Evolutionary conservation across 2,329 filamentous ascomycete species (phyloP).

Genomic region (Colletotrichum cordylinicola): DNA sequence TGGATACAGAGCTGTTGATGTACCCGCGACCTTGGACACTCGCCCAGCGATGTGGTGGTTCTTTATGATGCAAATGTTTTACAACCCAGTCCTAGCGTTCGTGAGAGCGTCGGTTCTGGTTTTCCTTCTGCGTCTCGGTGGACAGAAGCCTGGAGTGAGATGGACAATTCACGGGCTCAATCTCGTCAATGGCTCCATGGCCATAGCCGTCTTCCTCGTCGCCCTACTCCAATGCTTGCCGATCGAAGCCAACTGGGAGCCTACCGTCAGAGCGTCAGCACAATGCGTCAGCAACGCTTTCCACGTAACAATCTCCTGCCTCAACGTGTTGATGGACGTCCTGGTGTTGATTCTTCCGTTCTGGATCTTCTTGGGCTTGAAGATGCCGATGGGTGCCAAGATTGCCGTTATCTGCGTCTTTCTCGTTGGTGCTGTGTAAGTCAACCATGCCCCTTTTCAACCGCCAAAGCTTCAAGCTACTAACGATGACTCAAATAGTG

Average conservation of each 20-base stretch:
- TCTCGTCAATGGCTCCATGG: slow-evolving; percentile 34
- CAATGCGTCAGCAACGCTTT: slow-evolving; percentile 4
- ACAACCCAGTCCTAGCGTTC: slow-evolving; percentile 51
- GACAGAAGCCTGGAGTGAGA: slow-evolving; percentile 38
- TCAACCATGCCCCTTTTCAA: neutral
- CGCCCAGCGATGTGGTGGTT: slow-evolving; percentile 28
- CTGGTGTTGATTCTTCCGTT: slow-evolving; percentile 41
- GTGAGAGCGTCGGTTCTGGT: slow-evolving; percentile 51
- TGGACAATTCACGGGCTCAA: slow-evolving; percentile 34
- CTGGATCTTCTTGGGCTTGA: slow-evolving; percentile 44
- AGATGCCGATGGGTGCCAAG: slow-evolving; percentile 42
- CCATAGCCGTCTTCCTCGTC: slow-evolving; percentile 36
- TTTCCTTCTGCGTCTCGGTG: slow-evolving; percentile 48
- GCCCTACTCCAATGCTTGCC: slow-evolving; percentile 41
- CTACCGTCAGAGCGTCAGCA: slow-evolving; percentile 20
- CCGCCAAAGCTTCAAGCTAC: neutral
- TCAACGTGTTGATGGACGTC: slow-evolving; percentile 40
- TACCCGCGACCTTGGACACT: slow-evolving; percentile 6
- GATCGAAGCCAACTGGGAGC: slow-evolving; percentile 33
- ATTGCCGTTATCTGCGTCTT: slow-evolving; percentile 45
- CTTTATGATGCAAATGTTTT: slow-evolving; percentile 44
- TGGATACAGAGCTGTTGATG: slow-evolving; percentile 27
- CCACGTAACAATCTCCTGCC: neutral
- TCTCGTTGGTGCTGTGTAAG: slow-evolving; percentile 41
- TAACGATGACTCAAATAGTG: slow-evolving; percentile 24